These are phyloP conservation scores for Lindgomyces ingoldianus DNA, from an alignment of 495 filamentous ascomycete species.

Conservation along the genomic window DNA sequence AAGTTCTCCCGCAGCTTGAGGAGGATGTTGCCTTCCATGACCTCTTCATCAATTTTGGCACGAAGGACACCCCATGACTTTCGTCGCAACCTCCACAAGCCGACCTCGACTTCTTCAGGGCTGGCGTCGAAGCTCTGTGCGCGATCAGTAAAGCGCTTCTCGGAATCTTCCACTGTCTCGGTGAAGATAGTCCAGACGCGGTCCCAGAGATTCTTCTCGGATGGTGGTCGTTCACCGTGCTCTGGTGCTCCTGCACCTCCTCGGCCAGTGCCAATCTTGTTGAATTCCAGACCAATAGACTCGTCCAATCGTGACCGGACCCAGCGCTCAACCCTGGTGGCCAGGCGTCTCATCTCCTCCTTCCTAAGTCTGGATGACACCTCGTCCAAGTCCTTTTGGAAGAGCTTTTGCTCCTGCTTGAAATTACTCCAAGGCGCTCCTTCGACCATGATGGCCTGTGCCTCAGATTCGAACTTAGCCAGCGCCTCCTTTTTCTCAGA, in stretches of 20 bases:
- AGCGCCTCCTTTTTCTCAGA: conserved; percentile 75
- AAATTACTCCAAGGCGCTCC: conserved; percentile 81
- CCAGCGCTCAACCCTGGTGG: conserved; percentile 87
- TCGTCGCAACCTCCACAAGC: conserved; percentile 84
- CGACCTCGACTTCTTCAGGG: conserved; percentile 87
- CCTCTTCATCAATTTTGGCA: conserved; percentile 92
- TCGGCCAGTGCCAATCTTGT: conserved; percentile 83
- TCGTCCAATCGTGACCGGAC: conserved; percentile 84
- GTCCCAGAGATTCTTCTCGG: conserved; percentile 91
- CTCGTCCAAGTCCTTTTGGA: conserved; percentile 81
- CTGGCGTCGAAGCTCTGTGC: conserved; percentile 92
- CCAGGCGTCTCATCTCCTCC: conserved; percentile 93
- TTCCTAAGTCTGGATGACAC: conserved; percentile 78
- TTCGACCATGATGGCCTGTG: conserved; percentile 68
- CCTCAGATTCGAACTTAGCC: conserved; percentile 74
- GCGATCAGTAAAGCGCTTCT: conserved; percentile 78
- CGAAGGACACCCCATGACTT: conserved; percentile 92
- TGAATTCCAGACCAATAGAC: conserved; percentile 90
- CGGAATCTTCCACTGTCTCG: conserved; percentile 81
- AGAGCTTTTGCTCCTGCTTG: conserved; percentile 61
- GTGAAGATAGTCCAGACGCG: conserved; percentile 88
- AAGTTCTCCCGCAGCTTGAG: conserved; percentile 97
- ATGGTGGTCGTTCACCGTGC: conserved; percentile 65
- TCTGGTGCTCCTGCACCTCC: conserved; percentile 79
- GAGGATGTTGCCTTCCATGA: conserved; percentile 94